Percentiles rank a stretch among this genome's conserved stretches.
phyloP scores from a whole-genome alignment of 164 flowering plant species.

The Magnolia officinalis region DNA sequence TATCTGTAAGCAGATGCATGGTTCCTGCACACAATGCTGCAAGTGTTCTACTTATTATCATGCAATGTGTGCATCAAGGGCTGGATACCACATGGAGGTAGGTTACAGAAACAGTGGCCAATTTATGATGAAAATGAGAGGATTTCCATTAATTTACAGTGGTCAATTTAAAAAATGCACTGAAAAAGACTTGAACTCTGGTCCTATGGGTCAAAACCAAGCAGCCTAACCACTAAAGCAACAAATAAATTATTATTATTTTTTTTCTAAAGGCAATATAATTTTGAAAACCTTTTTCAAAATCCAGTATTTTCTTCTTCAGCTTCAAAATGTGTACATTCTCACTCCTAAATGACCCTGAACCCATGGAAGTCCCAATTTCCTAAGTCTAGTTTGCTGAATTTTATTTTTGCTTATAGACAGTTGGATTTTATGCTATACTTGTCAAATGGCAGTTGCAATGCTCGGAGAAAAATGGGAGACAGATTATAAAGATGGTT shows the following conservation, averaged over 20 bases:
- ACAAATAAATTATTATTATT: neutral
- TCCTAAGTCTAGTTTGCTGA: neutral
- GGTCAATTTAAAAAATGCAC: neutral
- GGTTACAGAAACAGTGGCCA: slow-evolving; percentile 13
- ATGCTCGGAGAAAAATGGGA: slow-evolving; percentile 75
- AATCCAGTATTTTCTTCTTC: neutral
- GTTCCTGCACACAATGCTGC: slow-evolving; percentile 92
- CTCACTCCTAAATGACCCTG: neutral
- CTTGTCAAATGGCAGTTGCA: slow-evolving; percentile 59
- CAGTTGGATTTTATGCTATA: neutral
- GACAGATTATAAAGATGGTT: slow-evolving; percentile 75
- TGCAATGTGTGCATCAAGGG: slow-evolving; percentile 98
- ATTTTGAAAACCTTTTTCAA: neutral
- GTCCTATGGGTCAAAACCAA: neutral
- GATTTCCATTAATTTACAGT: neutral
- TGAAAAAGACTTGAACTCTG: neutral
- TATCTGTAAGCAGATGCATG: slow-evolving; percentile 93
- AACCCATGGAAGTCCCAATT: slow-evolving; percentile 3
- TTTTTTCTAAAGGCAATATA: neutral
- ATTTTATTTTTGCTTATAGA: neutral
- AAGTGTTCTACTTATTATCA: slow-evolving; percentile 91
- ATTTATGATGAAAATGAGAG: neutral
- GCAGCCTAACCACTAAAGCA: neutral
- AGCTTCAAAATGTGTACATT: neutral
- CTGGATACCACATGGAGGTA: slow-evolving; percentile 98